Base-by-base conservation (phyloP, 2,329 filamentous ascomycete species). In the Neophaeococcomyces aloes region DNA sequence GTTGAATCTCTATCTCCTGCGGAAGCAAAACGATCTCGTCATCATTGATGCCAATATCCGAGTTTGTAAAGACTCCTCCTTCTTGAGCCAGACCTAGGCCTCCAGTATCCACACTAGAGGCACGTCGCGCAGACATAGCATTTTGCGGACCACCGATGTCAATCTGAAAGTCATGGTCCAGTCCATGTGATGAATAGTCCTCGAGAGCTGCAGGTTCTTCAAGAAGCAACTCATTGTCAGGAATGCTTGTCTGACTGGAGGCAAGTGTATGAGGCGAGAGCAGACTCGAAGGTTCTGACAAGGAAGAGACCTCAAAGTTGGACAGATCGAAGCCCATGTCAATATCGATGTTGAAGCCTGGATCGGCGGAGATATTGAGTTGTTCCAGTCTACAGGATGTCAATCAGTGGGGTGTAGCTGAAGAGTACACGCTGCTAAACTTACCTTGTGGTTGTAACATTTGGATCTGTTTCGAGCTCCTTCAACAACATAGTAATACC, bases 341-440 rank as follows among this genome's bases (percentile, higher is more conserved):
- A 1, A 79, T 70, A 33, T 81, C 77, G 0, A 81, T 79, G 7
- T 84, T 64, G 58, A 96, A 95, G 32, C 76, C 72, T 1, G 87
- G 86, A 56, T 96, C 89, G 56, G 96, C 86, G 42, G 76, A 69
- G 2, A 96, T 69, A 2, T 86, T 68, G 44, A 95, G 78, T 53
- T 88, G 80, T 18, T 83, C 78, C 4, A 76, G 78, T 54, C 86
- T 94, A 52, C 25, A 11, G 18, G 29, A 7, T 17, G 37, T 29
- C 7, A 34, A 13, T 15, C 7, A 10, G 21, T 18, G 11, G 5
- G 13, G 10, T 7, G 17, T 31, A 7, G 18, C 18, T n/a, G 3
- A 4, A 10, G 19, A 27, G 17, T 27, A n/a, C 37, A 14, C 29
- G 23, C n/a, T 27, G 29, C 15, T 14, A 23, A 13, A 61, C 71